Evolutionary conservation across 2,329 filamentous ascomycete species (phyloP), one percentile per base, ranked within the genome.

Genomic region (Curvularia hawaiiensis): DNA sequence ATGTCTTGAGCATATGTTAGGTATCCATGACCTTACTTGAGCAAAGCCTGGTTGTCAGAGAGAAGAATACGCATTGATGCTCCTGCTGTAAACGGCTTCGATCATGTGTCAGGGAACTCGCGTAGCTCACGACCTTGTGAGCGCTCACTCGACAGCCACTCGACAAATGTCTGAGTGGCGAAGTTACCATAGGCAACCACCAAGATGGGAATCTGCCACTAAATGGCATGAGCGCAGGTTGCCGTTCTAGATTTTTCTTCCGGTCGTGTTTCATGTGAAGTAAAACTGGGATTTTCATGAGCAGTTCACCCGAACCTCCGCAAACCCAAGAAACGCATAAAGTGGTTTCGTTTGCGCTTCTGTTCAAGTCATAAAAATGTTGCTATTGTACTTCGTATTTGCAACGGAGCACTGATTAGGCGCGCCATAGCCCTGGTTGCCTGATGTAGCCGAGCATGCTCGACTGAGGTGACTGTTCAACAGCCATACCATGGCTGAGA

Each of bases 181-280:
- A 50, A 39, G 33, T n/a, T 22, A 50, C 46, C 46, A 38, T 39
- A 8, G 24, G 31, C 44, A 47, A 22, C 33, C 22, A 8, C 47
- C 10, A 50, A 50, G 33, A 50, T 18, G 16, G 35, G 18, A 39
- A 50, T n/a, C 47, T 40, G 22, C 33, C 47, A 39, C 16, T 16
- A 38, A 16, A 50, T 39, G 35, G 33, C 47, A 39, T 39, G 24
- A 38, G 47, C 33, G 47, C 47, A 47, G 22, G 35, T 50, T 20
- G 35, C 20, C 47, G 22, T 7, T 50, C 33, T 28, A 40, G 47
- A 40, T 16, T 50, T 8, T 50, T 26, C n/a, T n/a, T 18, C 12
- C 22, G 38, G 16, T 20, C 44, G 30, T 14, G 28, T 47, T 31
- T 31, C 44, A 47, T 44, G 41, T 44, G 41, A 44, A 44, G 22